A percentile compares a stretch with the other conserved stretches of the same genome.
These are phyloP conservation scores for Pythium brassicae DNA, from an alignment of 352 stramenopile species.

Conservation along the genomic window DNA sequence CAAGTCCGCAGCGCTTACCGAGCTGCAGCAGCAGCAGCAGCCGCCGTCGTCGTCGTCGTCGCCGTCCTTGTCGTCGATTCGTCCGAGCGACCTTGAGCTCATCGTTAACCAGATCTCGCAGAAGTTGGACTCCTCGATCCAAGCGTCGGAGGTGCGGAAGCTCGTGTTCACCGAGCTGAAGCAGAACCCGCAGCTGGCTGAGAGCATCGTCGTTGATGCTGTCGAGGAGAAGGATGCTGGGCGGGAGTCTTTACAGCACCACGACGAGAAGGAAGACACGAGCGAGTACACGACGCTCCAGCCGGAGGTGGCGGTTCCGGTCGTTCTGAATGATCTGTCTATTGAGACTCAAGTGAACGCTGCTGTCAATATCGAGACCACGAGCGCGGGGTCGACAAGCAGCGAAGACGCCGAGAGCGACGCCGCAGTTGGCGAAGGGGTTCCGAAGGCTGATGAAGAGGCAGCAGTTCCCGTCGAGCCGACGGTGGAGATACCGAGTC, in stretches of 20 bases:
- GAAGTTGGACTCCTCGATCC: slow-evolving; percentile 11
- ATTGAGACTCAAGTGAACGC: background rate
- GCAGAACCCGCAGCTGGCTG: slow-evolving; percentile 10
- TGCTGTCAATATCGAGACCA: background rate
- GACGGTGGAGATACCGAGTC: background rate
- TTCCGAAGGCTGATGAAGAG: background rate
- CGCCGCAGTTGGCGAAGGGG: background rate
- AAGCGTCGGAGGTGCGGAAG: slow-evolving; percentile 14
- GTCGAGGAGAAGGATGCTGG: no score
- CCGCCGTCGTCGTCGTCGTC: background rate
- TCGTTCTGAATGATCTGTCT: background rate
- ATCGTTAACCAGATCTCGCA: slow-evolving; percentile 20
- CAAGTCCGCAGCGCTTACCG: slow-evolving; percentile 14
- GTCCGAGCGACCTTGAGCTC: slow-evolving; percentile 15
- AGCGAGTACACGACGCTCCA: background rate
- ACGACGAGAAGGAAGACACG: background rate
- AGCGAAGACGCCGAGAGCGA: background rate
- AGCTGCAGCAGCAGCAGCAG: slow-evolving; percentile 13
- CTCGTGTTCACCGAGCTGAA: slow-evolving; percentile 16
- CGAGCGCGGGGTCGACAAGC: background rate
- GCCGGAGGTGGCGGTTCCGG: background rate
- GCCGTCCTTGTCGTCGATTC: slow-evolving; percentile 5
- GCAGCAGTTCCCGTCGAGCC: background rate
- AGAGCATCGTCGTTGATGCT: background rate
- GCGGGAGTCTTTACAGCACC: background rate